Base-by-base conservation (phyloP, 2,329 filamentous ascomycete genomes). In the Scedosporium boydii region DNA sequence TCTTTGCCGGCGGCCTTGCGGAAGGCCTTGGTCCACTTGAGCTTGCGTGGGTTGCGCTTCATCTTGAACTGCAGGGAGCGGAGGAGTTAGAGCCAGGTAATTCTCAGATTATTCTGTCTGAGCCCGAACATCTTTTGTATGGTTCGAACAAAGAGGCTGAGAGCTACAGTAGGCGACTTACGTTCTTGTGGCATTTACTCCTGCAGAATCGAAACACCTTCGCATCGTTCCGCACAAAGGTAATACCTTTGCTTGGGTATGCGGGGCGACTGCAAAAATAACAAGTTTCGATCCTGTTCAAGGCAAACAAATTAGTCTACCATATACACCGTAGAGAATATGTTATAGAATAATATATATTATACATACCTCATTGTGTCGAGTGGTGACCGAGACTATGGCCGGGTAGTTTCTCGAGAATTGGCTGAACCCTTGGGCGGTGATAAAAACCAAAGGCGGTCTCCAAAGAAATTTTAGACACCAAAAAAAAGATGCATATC, bases 1-100 rank as follows among this genome's bases (percentile, higher is more conserved):
- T 87, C 83, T 80, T 92, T 96, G 79, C 91, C 91, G 63, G 89
- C 88, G 18, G 74, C 74, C 73, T 88, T 88, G 72, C 92, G 89
- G 83, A 93, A 93, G 60, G 91, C 87, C 82, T 97, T 96, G 66
- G 93, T 97, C 95, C 93, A 97, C 77, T 92, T 95, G 69, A 98
- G 85, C 77, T 97, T 96, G 74, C 93, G 87, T 42, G 93, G 93
- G 79, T 98, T 97, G 68, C 95, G 88, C 89, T 96, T 96, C 91
- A 96, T 96, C 79, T 96, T 95, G 85, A 96, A 96, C 82, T 86
- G 67, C 64, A 41, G 4, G 48, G 21, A 38, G 18, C 2, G 48
- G 21, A 38, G 18, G 16, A 16, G 60, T 62, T 46, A 62, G 60
- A n/a, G 12, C 27, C 27, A 6, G 27, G 21, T 2, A 23, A 9